Evolutionary conservation across 2,329 filamentous ascomycete species (phyloP).

Genomic region (Exophiala lecanii-corni): DNA sequence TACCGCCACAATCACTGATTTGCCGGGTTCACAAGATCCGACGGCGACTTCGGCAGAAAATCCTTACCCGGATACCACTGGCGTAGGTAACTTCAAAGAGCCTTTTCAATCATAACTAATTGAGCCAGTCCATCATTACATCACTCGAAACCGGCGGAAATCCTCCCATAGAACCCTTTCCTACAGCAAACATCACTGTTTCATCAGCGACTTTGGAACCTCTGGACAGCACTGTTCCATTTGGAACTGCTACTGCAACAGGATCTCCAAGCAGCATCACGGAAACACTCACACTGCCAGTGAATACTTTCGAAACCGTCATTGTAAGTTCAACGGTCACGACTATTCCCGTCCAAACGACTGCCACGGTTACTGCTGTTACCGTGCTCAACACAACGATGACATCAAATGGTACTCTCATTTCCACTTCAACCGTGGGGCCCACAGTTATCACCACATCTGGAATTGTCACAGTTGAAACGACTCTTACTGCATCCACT

Average conservation of each 20-base stretch:
- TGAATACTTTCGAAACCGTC: conserved; percentile 23
- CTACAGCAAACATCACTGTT: conserved; percentile 22
- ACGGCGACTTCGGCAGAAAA: conserved; percentile 23
- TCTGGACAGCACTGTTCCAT: conserved; percentile 19
- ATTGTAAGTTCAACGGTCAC: conserved; percentile 20
- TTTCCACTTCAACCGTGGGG: conserved; percentile 21
- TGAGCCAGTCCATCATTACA: conserved; percentile 18
- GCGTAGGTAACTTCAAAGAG: conserved; percentile 13
- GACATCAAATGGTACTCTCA: conserved; percentile 16
- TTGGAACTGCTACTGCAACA: conserved; percentile 20
- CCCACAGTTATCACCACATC: conserved; percentile 25
- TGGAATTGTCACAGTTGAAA: conserved; percentile 21
- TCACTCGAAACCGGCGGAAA: conserved; percentile 26
- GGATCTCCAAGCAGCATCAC: conserved; percentile 18
- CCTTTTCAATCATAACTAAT: conserved; percentile 1
- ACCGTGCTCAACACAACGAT: conserved; percentile 23
- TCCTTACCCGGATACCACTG: conserved; percentile 21
- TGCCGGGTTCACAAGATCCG: conserved; percentile 19
- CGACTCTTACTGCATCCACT: conserved; percentile 20
- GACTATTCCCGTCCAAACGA: conserved; percentile 21
- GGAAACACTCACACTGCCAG: conserved; percentile 25
- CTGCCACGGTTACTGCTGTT: conserved; percentile 19
- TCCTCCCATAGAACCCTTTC: conserved; percentile 25
- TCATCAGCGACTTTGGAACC: conserved; percentile 24
- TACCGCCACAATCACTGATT: conserved; percentile 18